A percentile compares a stretch with the other conserved stretches of the same genome.
Evolutionary conservation across 352 stramenopile species (phyloP).

Genomic region (Globisporangium cederbergense): DNA sequence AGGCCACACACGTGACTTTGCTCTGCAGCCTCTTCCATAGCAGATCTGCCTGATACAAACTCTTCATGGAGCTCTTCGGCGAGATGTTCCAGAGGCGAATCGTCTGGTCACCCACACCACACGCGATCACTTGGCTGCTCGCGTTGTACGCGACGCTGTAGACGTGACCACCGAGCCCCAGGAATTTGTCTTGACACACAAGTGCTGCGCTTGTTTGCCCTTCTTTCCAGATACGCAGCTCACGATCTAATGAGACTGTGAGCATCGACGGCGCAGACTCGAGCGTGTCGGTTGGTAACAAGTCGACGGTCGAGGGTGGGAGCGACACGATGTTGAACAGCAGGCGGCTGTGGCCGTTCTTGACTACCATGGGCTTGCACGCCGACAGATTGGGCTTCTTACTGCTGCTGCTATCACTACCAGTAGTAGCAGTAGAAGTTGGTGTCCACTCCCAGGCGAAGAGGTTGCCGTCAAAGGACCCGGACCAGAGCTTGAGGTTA

Average conservation of each 20-base stretch:
- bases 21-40: slow-evolving; percentile 80
- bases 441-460: slow-evolving; percentile 54
- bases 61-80: slow-evolving; percentile 14
- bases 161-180: slow-evolving; percentile 56
- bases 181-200: slow-evolving; percentile 37
- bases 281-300: background rate
- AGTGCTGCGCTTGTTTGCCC: slow-evolving; percentile 16
- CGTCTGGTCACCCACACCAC: slow-evolving; percentile 67
- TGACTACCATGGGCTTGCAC: slow-evolving; percentile 46
- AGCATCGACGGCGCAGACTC: slow-evolving; percentile 26
- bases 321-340: slow-evolving; percentile 62
- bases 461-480: slow-evolving; percentile 67
- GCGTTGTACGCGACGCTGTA: slow-evolving; percentile 50
- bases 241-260: slow-evolving; percentile 63
- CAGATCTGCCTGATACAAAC: slow-evolving; percentile 36
- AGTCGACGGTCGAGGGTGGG: background rate
- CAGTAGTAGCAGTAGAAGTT: slow-evolving; percentile 3
- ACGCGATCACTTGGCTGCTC: slow-evolving; percentile 29
- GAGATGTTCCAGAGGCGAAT: slow-evolving; percentile 60
- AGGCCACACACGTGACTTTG: slow-evolving; percentile 65
- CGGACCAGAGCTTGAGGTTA: slow-evolving; percentile 53
- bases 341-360: slow-evolving; percentile 59
- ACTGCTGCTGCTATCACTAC: background rate
- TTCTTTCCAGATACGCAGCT: slow-evolving; percentile 62
- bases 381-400: slow-evolving; percentile 13